Conservation (phyloP, 1,284 basidiomycete species). For the Caloboletus inedulis region DNA sequence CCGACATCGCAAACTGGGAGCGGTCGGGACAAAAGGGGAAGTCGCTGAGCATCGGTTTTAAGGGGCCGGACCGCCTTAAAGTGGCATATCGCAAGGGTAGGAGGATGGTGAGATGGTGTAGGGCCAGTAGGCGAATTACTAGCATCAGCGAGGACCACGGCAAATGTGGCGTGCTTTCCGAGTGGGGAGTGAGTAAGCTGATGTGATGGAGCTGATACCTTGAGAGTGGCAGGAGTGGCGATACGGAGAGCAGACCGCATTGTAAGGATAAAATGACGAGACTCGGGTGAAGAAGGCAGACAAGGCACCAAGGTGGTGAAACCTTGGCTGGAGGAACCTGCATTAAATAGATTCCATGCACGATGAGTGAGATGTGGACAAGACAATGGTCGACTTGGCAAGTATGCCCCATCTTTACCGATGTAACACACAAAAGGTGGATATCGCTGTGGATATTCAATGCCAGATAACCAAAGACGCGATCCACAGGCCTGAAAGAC, state of each 20-base stretch:
- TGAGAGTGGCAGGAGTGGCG: slow-evolving; percentile 7
- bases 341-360: slow-evolving; percentile 18
- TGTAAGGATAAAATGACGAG: not conserved
- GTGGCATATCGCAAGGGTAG: not conserved
- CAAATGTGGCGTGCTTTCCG: slow-evolving; percentile 10
- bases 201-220: slow-evolving; percentile 2
- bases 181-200: not conserved
- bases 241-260: slow-evolving; percentile 19
- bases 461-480: not conserved
- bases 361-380: slow-evolving; percentile 5
- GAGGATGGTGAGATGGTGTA: not conserved
- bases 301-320: not conserved
- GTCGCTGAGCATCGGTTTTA: not conserved
- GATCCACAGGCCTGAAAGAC: not conserved
- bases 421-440: slow-evolving; percentile 14
- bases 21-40: not conserved
- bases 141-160: slow-evolving; percentile 1
- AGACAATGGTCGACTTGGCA: slow-evolving; percentile 17
- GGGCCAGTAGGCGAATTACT: not conserved
- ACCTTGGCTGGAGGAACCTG: not conserved
- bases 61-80: not conserved
- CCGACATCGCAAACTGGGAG: not conserved
- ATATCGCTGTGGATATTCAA: slow-evolving; percentile 4
- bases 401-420: slow-evolving; percentile 1
- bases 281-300: not conserved